Evolutionary conservation across 2,329 filamentous ascomycete species (phyloP).

Genomic region (Paraconiothyrium brasiliense): DNA sequence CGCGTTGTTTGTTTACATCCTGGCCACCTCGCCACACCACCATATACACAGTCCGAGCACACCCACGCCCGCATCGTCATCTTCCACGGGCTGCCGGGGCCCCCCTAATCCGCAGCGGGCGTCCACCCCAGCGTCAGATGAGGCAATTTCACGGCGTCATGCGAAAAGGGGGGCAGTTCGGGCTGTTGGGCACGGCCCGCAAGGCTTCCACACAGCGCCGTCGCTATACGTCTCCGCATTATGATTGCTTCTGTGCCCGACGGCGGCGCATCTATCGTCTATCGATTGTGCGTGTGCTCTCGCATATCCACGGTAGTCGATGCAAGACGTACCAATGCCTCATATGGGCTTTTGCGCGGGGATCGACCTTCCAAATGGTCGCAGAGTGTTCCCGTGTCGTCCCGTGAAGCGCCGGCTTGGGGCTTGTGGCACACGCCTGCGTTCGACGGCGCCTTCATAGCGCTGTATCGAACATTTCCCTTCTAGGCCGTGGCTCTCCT

Average conservation of each 20-base stretch:
- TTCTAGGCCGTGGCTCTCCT: constrained; percentile 7
- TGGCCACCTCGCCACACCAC: constrained; percentile 5
- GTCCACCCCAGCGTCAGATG: constrained; percentile 18
- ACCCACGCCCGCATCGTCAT: constrained; percentile 10
- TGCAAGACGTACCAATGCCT: not conserved
- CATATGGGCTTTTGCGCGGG: not conserved
- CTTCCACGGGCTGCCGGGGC: constrained; percentile 5
- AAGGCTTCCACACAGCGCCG: constrained; percentile 15
- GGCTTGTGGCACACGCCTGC: constrained; percentile 10
- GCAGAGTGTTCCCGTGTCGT: not conserved
- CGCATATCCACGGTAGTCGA: not conserved
- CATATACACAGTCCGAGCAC: not conserved
- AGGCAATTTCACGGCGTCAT: constrained; percentile 31
- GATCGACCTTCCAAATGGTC: not conserved
- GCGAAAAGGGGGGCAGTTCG: constrained; percentile 25
- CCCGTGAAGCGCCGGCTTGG: constrained; percentile 17
- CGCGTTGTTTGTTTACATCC: constrained; percentile 21
- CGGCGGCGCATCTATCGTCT: constrained; percentile 18
- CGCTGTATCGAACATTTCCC: constrained; percentile 17
- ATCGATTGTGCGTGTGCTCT: constrained; percentile 18
- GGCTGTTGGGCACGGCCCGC: constrained; percentile 29
- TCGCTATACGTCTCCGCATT: constrained; percentile 43
- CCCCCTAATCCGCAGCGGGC: constrained; percentile 14
- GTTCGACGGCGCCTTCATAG: constrained; percentile 18
- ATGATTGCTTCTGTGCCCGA: constrained; percentile 36